Percentiles rank a stretch among this genome's conserved stretches.
Conservation (phyloP, 768 basidiomycete species). For the Lentinula detonsa region DNA sequence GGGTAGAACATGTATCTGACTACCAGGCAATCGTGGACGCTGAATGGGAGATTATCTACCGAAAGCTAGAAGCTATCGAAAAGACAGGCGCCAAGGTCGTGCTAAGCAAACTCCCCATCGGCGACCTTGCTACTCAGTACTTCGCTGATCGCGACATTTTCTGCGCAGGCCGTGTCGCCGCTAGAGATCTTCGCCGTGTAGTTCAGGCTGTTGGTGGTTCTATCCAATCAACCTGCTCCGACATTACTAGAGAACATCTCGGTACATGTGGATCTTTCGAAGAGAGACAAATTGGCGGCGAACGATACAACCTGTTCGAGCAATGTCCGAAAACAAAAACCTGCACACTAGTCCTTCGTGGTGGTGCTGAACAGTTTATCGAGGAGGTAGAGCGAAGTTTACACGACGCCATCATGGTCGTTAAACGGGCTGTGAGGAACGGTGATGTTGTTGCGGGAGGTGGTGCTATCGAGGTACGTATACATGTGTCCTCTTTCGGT, state of each 20-base stretch:
- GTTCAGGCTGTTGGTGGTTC: slow-evolving; percentile 95
- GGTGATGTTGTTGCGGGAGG: slow-evolving; percentile 97
- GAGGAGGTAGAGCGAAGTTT: slow-evolving; percentile 96
- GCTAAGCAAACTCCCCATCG: slow-evolving; percentile 95
- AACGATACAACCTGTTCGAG: slow-evolving; percentile 94
- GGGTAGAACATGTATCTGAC: slow-evolving; percentile 94
- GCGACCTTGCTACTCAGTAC: slow-evolving; percentile 98
- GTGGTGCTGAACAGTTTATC: slow-evolving; percentile 98
- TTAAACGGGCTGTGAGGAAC: slow-evolving; percentile 93
- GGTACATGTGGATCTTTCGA: slow-evolving; percentile 92
- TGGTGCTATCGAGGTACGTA: slow-evolving; percentile 86
- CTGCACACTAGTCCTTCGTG: slow-evolving; percentile 89
- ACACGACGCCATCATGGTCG: slow-evolving; percentile 99
- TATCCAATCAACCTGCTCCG: slow-evolving; percentile 92
- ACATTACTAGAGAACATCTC: slow-evolving; percentile 84
- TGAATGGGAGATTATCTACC: slow-evolving; percentile 99
- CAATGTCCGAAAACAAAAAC: slow-evolving; percentile 92
- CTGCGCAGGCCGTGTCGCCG: slow-evolving; percentile 93
- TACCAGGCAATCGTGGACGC: slow-evolving; percentile 99
- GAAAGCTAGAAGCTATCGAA: slow-evolving; percentile 93
- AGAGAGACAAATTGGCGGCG: slow-evolving; percentile 94
- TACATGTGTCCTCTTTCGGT: background rate
- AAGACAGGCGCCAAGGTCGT: slow-evolving; percentile 97
- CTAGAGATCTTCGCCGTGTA: slow-evolving; percentile 86
- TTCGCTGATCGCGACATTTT: slow-evolving; percentile 99